Base-by-base conservation (phyloP, 768 basidiomycete species). In the Kwoniella dendrophila region DNA sequence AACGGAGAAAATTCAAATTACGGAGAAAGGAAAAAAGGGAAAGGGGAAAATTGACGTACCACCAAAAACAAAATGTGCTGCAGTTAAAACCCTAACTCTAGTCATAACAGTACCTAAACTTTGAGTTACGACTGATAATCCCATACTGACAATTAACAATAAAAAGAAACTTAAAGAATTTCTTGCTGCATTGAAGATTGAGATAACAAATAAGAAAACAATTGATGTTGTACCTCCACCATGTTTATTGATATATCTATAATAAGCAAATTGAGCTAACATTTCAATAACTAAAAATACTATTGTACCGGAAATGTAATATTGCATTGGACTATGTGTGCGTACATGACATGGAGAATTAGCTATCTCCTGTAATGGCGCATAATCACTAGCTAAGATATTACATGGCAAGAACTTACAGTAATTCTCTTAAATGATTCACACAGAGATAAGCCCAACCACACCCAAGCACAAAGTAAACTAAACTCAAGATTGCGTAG, bases 131-230 rank as follows among this genome's bases (percentile, higher is more conserved):
- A 98, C 92, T 67, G 90, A 91, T 40, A 96, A 82, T 34, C 96
- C 96, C 70, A 97, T 85, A 3, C 90, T 88, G 26, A 97, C 94
- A 45, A 98, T 87, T 22, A 97, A 82, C 22, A 99, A 83, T 83
- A 98, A 86, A 81, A 98, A 97, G 82, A 98, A 93, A 1, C 91
- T 93, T 77, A 94, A 83, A 1, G 92, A 77, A 73, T 98, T 98
- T 47, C 96, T 82, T 5, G 90, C 94, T 8, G 96, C 95, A 71
- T 97, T 94, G 44, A 98, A 82, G 62, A 94, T 90, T n/a, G 72
- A 57, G 88, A 91, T 90, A 65, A 98, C 89, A 60, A 97, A 89
- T 44, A 99, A 86, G 81, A 98, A 95, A n/a, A 88, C 85, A 0
- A 92, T 87, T 1, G 71, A 72, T 4, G 61, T 51, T 4, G 74